A percentile compares a stretch with the other conserved stretches of the same genome.
These are phyloP conservation scores for Serendipita sp. DNA, from an alignment of 768 basidiomycete genomes.

Conservation along the genomic window DNA sequence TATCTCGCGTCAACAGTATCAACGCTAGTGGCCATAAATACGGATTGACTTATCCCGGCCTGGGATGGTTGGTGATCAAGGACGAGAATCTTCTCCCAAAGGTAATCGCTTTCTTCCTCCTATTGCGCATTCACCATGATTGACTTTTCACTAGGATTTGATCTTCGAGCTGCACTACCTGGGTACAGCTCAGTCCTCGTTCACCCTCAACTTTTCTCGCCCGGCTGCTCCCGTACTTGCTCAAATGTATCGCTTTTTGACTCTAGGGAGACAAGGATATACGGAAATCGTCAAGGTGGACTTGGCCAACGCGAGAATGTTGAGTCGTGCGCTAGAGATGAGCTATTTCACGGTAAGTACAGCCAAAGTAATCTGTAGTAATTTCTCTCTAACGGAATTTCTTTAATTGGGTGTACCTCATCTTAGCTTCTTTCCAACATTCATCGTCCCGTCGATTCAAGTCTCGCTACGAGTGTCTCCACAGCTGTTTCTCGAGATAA, in stretches of 20 bases:
- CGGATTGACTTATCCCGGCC: conserved; percentile 37
- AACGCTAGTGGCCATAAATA: conserved; percentile 48
- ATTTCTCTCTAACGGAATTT: background rate
- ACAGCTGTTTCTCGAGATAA: conserved; percentile 28
- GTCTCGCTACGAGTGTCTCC: conserved; percentile 18
- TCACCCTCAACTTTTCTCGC: conserved; percentile 46
- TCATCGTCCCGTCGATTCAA: conserved; percentile 25
- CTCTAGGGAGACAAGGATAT: conserved; percentile 21
- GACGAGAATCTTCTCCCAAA: conserved; percentile 41
- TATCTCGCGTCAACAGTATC: conserved; percentile 48
- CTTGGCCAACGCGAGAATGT: conserved; percentile 45
- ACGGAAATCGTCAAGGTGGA: conserved; percentile 30
- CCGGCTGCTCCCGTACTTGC: conserved; percentile 45
- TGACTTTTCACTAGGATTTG: conserved; percentile 25
- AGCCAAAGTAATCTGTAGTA: background rate
- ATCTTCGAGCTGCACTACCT: conserved; percentile 46
- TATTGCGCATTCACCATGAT: background rate
- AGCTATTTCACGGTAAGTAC: conserved; percentile 29
- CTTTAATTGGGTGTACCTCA: background rate
- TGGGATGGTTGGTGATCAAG: conserved; percentile 54
- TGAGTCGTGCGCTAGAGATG: conserved; percentile 45
- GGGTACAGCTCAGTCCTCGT: conserved; percentile 55
- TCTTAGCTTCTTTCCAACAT: conserved; percentile 30
- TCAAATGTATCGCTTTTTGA: conserved; percentile 32
- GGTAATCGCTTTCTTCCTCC: conserved; percentile 11